Evolutionary conservation across 1,284 basidiomycete species (phyloP).

Genomic region (Trametes versicolor): DNA sequence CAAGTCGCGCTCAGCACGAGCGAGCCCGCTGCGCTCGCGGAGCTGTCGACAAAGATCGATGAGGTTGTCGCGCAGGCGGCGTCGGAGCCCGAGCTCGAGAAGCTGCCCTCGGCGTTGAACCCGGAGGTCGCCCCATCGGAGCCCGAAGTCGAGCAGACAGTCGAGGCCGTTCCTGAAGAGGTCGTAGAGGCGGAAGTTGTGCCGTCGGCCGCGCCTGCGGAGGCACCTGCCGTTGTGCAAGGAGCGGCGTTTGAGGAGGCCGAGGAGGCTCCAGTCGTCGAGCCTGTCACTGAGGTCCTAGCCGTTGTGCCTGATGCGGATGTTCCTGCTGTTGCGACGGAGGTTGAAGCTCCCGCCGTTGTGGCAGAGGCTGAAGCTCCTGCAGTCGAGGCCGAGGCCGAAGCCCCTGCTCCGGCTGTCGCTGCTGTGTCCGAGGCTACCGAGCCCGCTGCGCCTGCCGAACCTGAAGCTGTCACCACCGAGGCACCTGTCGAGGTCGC

Average conservation of each 20-base stretch:
- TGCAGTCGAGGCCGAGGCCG: not conserved
- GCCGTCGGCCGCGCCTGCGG: slow-evolving; percentile 4
- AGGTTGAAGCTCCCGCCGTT: not conserved
- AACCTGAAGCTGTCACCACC: slow-evolving; percentile 6
- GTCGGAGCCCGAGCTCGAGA: slow-evolving; percentile 14
- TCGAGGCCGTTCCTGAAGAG: slow-evolving; percentile 6
- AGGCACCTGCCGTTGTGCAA: slow-evolving; percentile 7
- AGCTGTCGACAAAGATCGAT: slow-evolving; percentile 31
- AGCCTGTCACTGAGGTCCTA: slow-evolving; percentile 4
- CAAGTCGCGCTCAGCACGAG: slow-evolving; percentile 46
- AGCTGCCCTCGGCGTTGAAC: not conserved
- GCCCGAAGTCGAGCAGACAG: slow-evolving; percentile 4
- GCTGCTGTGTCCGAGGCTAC: not conserved
- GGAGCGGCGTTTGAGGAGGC: not conserved
- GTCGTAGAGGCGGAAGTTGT: slow-evolving; percentile 20
- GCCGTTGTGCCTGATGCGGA: slow-evolving; percentile 7
- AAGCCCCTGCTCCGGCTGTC: slow-evolving; percentile 1
- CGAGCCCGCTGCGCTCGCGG: slow-evolving; percentile 40
- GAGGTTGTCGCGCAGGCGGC: slow-evolving; percentile 26
- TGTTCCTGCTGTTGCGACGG: slow-evolving; percentile 1
- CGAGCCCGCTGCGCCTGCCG: slow-evolving; percentile 4
- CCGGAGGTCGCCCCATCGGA: not conserved
- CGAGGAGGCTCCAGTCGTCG: not conserved
- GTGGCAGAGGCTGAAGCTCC: slow-evolving; percentile 5
- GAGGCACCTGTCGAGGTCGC: slow-evolving; percentile 1